Percentiles rank a stretch among this genome's conserved stretches.
Evolutionary conservation across 176 grass and related monocot genomes (phyloP).

Genomic region (Zoysia pacifica): DNA sequence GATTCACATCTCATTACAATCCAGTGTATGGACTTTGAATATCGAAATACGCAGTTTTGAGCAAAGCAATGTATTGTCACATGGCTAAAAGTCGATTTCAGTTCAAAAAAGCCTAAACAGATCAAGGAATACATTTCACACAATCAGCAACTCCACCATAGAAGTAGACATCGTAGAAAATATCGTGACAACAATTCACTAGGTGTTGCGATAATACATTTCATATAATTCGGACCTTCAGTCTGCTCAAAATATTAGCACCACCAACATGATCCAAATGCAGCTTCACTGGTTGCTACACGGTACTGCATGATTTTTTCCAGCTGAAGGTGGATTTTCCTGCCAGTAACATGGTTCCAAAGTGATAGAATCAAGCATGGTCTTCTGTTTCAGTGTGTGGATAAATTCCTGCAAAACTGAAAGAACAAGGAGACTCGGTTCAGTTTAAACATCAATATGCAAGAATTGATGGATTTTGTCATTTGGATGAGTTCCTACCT

Average conservation of each 20-base stretch:
- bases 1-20: background rate
- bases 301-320: conserved; percentile 9
- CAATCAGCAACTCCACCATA: background rate
- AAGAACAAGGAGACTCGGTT: background rate
- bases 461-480: background rate
- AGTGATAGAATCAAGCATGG: conserved; percentile 4
- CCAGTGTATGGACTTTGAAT: background rate
- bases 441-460: background rate
- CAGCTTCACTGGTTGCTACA: conserved; percentile 18
- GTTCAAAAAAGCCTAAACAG: conserved; percentile 9
- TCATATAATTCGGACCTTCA: conserved; percentile 22
- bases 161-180: conserved; percentile 21
- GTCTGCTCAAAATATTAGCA: conserved; percentile 36
- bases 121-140: conserved; percentile 21
- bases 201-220: background rate
- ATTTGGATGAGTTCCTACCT: conserved; percentile 37
- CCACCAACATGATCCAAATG: conserved; percentile 29
- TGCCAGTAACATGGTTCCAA: background rate
- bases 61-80: background rate
- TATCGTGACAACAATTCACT: conserved; percentile 13
- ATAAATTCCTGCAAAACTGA: conserved; percentile 25
- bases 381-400: background rate
- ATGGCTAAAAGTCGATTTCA: conserved; percentile 21
- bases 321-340: background rate
- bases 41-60: background rate